Conservation (phyloP, 2,329 filamentous ascomycete species). For the Nigrospora oryzae region DNA sequence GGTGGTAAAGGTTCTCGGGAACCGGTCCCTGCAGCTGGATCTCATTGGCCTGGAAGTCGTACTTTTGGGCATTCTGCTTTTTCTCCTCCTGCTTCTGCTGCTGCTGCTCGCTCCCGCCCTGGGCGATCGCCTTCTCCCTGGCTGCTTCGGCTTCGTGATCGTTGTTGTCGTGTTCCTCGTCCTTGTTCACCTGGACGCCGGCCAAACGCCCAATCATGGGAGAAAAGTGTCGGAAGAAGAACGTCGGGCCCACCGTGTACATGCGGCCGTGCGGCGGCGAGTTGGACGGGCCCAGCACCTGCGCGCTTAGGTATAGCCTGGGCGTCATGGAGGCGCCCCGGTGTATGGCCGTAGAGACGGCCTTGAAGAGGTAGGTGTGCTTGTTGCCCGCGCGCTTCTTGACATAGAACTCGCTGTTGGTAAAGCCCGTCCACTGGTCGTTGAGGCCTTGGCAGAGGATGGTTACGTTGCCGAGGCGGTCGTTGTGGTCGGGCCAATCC, state of each 20-base stretch:
- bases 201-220: constrained; percentile 79
- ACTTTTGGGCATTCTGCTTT: constrained; percentile 56
- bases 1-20: constrained; percentile 73
- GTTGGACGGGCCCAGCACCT: constrained; percentile 70
- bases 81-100: constrained; percentile 19
- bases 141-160: constrained; percentile 14
- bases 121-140: constrained; percentile 10
- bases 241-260: constrained; percentile 71
- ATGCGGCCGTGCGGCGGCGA: constrained; percentile 55
- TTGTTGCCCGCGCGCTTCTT: constrained; percentile 85
- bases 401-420: constrained; percentile 54
- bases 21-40: constrained; percentile 81
- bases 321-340: constrained; percentile 60
- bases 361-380: constrained; percentile 70
- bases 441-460: constrained; percentile 52
- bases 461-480: constrained; percentile 80
- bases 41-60: constrained; percentile 92
- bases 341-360: constrained; percentile 54
- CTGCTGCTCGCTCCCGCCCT: not conserved
- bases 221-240: constrained; percentile 77
- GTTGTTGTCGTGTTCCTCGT: constrained; percentile 40
- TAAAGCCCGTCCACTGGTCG: constrained; percentile 61
- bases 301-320: constrained; percentile 61
- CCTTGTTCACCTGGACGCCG: constrained; percentile 59
- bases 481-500: constrained; percentile 77